Conservation (phyloP, 345 rosid genomes). For the Toxicodendron radicans region DNA sequence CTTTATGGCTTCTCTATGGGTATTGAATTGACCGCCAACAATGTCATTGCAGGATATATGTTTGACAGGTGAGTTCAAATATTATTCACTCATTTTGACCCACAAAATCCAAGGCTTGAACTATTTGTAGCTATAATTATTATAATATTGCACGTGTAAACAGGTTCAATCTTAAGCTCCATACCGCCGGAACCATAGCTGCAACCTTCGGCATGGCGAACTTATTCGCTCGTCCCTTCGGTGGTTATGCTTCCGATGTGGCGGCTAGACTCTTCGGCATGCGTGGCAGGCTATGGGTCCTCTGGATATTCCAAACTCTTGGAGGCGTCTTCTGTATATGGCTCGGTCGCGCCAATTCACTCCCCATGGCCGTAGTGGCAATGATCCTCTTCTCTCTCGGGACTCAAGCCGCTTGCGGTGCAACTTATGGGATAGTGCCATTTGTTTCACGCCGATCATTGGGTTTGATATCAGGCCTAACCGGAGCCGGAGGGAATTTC, state of each 20-base stretch:
- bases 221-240: conserved; percentile 73
- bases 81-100: not conserved
- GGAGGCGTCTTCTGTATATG: conserved; percentile 79
- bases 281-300: conserved; percentile 79
- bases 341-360: conserved; percentile 68
- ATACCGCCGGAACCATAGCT: conserved; percentile 71
- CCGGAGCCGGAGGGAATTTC: conserved; percentile 80
- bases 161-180: conserved; percentile 75
- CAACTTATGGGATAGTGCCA: conserved; percentile 69
- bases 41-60: conserved; percentile 77
- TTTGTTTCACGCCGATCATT: conserved; percentile 69
- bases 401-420: conserved; percentile 87
- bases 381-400: conserved; percentile 78
- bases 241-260: conserved; percentile 68
- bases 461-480: conserved; percentile 70
- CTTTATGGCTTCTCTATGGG: conserved; percentile 93
- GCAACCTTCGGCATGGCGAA: conserved; percentile 90
- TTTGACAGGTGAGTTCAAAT: conserved; percentile 45
- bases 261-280: conserved; percentile 64
- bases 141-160: not conserved
- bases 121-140: not conserved
- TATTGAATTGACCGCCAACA: conserved; percentile 72
- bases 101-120: not conserved
- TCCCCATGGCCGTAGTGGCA: conserved; percentile 60
- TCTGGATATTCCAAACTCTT: conserved; percentile 73